Percentiles rank a stretch among this genome's conserved stretches.
These are phyloP conservation scores for Pseudonitzschia delicatissima DNA, from an alignment of 108 stramenopile species.

Conservation along the genomic window DNA sequence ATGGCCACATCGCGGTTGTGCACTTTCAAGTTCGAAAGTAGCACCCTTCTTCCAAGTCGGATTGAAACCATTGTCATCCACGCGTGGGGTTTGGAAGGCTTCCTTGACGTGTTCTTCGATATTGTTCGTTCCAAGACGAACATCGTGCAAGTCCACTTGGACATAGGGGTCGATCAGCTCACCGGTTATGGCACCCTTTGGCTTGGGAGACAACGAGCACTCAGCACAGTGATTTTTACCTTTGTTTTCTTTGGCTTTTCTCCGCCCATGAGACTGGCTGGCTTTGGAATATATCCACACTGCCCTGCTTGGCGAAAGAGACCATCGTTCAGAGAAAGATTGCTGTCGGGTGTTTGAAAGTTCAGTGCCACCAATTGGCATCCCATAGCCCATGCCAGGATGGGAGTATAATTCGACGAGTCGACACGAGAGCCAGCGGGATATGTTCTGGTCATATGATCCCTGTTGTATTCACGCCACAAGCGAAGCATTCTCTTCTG, in stretches of 20 bases:
- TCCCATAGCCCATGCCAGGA: constrained; percentile 86
- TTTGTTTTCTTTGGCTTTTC: not conserved
- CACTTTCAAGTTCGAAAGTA: constrained; percentile 41
- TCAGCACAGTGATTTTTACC: constrained; percentile 54
- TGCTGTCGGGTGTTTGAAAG: constrained; percentile 79
- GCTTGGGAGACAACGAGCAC: constrained; percentile 80
- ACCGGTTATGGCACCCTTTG: constrained; percentile 59
- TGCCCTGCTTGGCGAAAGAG: constrained; percentile 81
- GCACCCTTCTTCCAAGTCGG: constrained; percentile 56
- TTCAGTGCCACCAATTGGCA: constrained; percentile 93
- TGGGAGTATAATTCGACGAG: constrained; percentile 92
- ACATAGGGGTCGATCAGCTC: constrained; percentile 84
- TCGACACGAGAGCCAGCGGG: constrained; percentile 82
- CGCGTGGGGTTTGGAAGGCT: constrained; percentile 30
- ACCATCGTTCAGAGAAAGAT: constrained; percentile 85
- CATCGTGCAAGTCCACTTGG: constrained; percentile 62
- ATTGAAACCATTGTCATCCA: constrained; percentile 77
- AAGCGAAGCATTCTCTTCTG: constrained; percentile 22
- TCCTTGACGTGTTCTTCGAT: constrained; percentile 14
- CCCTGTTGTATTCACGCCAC: constrained; percentile 76
- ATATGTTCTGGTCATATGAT: constrained; percentile 85
- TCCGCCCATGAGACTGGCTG: constrained; percentile 40
- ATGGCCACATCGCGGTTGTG: constrained; percentile 67
- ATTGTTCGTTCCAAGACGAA: constrained; percentile 33
- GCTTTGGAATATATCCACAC: constrained; percentile 92